These are phyloP conservation scores for Fusarium lyarnte DNA, from an alignment of 2,329 filamentous ascomycete genomes.

Conservation along the genomic window DNA sequence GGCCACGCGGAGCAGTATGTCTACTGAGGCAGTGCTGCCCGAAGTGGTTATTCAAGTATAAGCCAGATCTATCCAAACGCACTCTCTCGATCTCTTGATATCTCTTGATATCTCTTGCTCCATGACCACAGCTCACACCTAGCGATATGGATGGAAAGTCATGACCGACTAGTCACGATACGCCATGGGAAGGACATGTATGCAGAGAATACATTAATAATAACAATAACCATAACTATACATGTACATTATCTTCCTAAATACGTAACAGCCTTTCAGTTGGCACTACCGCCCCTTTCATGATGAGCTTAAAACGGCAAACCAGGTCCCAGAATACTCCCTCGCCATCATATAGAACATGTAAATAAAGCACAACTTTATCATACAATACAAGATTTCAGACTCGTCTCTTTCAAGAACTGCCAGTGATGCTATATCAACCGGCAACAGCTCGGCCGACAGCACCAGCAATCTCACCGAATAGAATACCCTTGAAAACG, in stretches of 20 bases:
- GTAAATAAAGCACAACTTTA: slow-evolving; percentile 4
- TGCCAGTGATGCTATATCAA: slow-evolving; percentile 29
- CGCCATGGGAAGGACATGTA: neutral
- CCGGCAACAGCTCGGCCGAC: slow-evolving; percentile 63
- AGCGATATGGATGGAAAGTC: neutral
- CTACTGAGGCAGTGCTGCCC: neutral
- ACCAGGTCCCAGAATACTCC: slow-evolving; percentile 2
- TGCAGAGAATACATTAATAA: neutral
- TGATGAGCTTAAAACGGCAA: neutral
- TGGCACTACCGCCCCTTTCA: neutral
- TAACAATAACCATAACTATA: neutral
- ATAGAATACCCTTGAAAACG: slow-evolving; percentile 80
- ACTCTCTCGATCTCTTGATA: neutral
- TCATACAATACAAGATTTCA: slow-evolving; percentile 13
- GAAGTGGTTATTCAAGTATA: neutral
- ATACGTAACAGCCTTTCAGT: neutral
- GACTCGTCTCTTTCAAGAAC: neutral
- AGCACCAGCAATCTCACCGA: slow-evolving; percentile 74
- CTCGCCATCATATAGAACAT: slow-evolving; percentile 11
- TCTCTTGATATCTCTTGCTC: neutral
- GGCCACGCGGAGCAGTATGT: neutral
- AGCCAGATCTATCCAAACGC: neutral
- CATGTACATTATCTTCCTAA: slow-evolving; percentile 5
- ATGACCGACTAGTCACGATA: neutral
- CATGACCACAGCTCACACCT: neutral